These are phyloP conservation scores for Thermoascus crustaceus DNA, from an alignment of 2,329 filamentous ascomycete genomes.

Conservation along the genomic window DNA sequence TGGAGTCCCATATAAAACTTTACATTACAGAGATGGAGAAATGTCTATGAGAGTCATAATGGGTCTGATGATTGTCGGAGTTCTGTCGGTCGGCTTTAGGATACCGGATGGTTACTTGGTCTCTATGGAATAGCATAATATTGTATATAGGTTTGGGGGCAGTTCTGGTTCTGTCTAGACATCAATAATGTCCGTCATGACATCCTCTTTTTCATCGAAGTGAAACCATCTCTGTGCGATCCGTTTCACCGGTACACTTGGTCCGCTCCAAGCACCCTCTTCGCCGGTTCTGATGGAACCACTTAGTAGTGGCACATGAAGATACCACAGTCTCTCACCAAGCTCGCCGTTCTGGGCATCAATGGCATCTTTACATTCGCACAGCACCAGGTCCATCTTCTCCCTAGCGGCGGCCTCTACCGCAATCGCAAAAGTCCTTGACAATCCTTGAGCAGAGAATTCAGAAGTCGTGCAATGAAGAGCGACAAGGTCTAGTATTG, in stretches of 20 bases:
- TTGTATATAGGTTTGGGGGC: slow-evolving; percentile 3
- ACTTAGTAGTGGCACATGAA: slow-evolving; percentile 55
- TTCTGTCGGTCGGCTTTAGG: slow-evolving; percentile 28
- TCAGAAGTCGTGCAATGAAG: slow-evolving; percentile 37
- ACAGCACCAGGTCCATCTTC: slow-evolving; percentile 28
- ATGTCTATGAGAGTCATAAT: slow-evolving; percentile 46
- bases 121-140: slow-evolving; percentile 18
- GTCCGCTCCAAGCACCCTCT: slow-evolving; percentile 49
- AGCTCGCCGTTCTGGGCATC: slow-evolving; percentile 20
- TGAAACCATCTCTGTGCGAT: slow-evolving; percentile 60
- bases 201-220: slow-evolving; percentile 37
- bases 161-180: slow-evolving; percentile 6
- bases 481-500: slow-evolving; percentile 33
- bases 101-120: slow-evolving; percentile 29
- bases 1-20: slow-evolving; percentile 92
- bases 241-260: slow-evolving; percentile 49
- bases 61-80: slow-evolving; percentile 20
- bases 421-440: slow-evolving; percentile 34
- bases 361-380: slow-evolving; percentile 31
- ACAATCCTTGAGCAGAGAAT: slow-evolving; percentile 42
- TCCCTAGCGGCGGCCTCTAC: slow-evolving; percentile 29
- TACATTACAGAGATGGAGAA: slow-evolving; percentile 99
- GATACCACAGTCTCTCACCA: slow-evolving; percentile 35
- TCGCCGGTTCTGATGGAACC: slow-evolving; percentile 42
- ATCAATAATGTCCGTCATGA: slow-evolving; percentile 8